Evolutionary conservation across 2,329 filamentous ascomycete genomes (phyloP).

Genomic region (Tolypocladium ophioglossoides): DNA sequence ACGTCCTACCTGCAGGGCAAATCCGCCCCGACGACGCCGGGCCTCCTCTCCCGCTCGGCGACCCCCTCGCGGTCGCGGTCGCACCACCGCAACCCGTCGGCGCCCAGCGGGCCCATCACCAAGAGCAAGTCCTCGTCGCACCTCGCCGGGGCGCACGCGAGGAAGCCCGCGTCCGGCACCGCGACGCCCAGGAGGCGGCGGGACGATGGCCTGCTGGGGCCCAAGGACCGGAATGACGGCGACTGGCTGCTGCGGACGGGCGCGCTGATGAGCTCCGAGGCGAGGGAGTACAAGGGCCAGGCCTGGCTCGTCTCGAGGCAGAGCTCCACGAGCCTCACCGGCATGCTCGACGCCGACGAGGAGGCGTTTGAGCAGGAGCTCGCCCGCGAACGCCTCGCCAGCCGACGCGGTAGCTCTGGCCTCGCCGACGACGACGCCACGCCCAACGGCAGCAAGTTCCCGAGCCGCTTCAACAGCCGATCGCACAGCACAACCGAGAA

Average conservation of each 20-base stretch:
- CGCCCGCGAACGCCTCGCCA: slow-evolving; percentile 36
- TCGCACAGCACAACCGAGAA: slow-evolving; percentile 20
- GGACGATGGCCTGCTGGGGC: slow-evolving; percentile 17
- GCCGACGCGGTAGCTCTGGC: slow-evolving; percentile 34
- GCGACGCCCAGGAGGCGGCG: slow-evolving; percentile 24
- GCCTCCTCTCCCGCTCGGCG: slow-evolving; percentile 48
- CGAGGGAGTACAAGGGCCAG: slow-evolving; percentile 58
- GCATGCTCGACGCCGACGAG: slow-evolving; percentile 39
- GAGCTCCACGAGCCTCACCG: slow-evolving; percentile 52
- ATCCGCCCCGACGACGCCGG: slow-evolving; percentile 54
- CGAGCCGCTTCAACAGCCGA: slow-evolving; percentile 39
- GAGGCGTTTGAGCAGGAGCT: slow-evolving; percentile 41
- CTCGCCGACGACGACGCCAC: slow-evolving; percentile 26
- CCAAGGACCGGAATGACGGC: slow-evolving; percentile 35
- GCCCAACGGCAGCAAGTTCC: slow-evolving; percentile 31
- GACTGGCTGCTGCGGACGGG: slow-evolving; percentile 58
- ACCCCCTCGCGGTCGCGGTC: slow-evolving; percentile 37
- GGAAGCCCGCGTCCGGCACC: slow-evolving; percentile 17
- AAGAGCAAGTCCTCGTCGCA: slow-evolving; percentile 57
- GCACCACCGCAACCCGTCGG: slow-evolving; percentile 29
- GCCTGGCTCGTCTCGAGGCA: slow-evolving; percentile 56
- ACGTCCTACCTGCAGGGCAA: slow-evolving; percentile 49
- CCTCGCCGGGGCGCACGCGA: slow-evolving; percentile 22
- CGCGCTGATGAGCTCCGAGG: slow-evolving; percentile 49
- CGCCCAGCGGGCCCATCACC: slow-evolving; percentile 26